Percentiles rank a stretch among this genome's conserved stretches.
phyloP scores from a whole-genome alignment of 129 eudicot species.

The Ambrosia trifida region DNA sequence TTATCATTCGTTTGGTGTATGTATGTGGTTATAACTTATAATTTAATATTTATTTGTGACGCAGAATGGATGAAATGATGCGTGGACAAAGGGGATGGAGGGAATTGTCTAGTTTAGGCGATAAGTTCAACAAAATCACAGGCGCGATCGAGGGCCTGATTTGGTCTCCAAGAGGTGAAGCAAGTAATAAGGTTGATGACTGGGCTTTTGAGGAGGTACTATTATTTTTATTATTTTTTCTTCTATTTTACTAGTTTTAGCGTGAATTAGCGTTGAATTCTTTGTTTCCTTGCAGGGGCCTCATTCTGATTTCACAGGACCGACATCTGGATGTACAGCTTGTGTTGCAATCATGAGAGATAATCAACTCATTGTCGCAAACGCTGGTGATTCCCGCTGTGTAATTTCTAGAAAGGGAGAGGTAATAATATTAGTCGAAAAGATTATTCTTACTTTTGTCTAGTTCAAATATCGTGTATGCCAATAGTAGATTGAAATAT shows the following conservation, averaged over 20 bases:
- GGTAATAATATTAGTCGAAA: constrained; percentile 45
- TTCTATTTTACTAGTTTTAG: background rate
- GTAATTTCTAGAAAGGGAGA: constrained; percentile 94
- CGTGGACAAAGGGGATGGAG: constrained; percentile 99
- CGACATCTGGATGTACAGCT: constrained; percentile 95
- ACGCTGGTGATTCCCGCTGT: constrained; percentile 97
- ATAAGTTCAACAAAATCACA: constrained; percentile 77
- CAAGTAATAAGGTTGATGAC: constrained; percentile 67
- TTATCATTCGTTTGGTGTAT: background rate
- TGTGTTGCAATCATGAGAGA: constrained; percentile 83
- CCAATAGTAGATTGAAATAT: background rate
- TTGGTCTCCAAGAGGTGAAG: constrained; percentile 89
- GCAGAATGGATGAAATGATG: constrained; percentile 99
- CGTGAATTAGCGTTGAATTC: constrained; percentile 6
- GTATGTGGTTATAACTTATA: background rate
- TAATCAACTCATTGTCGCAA: constrained; percentile 81
- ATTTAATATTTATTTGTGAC: background rate
- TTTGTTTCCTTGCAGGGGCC: constrained; percentile 66
- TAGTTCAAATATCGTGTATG: background rate
- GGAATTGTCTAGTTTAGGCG: constrained; percentile 88
- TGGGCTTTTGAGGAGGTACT: constrained; percentile 96
- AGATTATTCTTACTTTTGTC: constrained; percentile 1
- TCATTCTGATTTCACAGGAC: constrained; percentile 96
- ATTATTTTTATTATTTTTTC: background rate
- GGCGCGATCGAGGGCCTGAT: constrained; percentile 87